Percentiles rank a stretch among this genome's conserved stretches.
These are phyloP conservation scores for Beta vulgaris DNA, from an alignment of 148 eudicot species.

Conservation along the genomic window DNA sequence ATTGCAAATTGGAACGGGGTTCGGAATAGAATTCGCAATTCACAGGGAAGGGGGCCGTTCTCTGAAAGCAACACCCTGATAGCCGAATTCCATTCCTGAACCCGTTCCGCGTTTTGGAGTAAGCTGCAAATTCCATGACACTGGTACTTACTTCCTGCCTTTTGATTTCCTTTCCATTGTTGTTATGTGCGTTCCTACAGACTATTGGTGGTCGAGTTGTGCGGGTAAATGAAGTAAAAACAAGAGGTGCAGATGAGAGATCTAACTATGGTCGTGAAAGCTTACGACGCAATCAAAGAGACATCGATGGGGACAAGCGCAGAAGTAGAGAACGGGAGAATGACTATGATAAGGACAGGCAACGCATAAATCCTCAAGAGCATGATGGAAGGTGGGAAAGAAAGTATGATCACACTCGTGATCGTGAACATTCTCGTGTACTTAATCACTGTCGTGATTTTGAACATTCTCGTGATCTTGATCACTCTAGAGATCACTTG, in stretches of 20 bases:
- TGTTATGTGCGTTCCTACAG: conserved; percentile 32
- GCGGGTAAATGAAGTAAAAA: conserved; percentile 75
- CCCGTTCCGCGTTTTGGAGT: too few species aligned
- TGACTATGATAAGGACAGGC: conserved; percentile 37
- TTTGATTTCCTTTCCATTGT: background rate
- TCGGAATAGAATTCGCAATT: too few species aligned
- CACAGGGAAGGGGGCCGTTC: too few species aligned
- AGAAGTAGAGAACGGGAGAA: conserved; percentile 51
- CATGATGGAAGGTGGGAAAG: conserved; percentile 32
- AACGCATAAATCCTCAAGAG: conserved; percentile 44
- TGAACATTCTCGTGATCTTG: conserved; percentile 25
- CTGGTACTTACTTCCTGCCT: too few species aligned
- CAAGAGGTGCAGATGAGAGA: conserved; percentile 52
- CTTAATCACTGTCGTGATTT: conserved; percentile 22
- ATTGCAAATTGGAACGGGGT: too few species aligned
- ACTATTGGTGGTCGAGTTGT: conserved; percentile 79
- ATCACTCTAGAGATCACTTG: conserved; percentile 21
- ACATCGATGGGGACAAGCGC: conserved; percentile 41
- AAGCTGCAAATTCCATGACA: too few species aligned
- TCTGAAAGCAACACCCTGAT: too few species aligned
- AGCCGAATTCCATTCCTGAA: too few species aligned
- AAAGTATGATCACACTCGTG: conserved; percentile 14
- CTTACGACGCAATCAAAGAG: conserved; percentile 51
- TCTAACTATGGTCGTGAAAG: conserved; percentile 49
- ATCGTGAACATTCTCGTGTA: conserved; percentile 22